Base-by-base conservation (phyloP, 2,329 filamentous ascomycete genomes). In the Nothophoma quercina region DNA sequence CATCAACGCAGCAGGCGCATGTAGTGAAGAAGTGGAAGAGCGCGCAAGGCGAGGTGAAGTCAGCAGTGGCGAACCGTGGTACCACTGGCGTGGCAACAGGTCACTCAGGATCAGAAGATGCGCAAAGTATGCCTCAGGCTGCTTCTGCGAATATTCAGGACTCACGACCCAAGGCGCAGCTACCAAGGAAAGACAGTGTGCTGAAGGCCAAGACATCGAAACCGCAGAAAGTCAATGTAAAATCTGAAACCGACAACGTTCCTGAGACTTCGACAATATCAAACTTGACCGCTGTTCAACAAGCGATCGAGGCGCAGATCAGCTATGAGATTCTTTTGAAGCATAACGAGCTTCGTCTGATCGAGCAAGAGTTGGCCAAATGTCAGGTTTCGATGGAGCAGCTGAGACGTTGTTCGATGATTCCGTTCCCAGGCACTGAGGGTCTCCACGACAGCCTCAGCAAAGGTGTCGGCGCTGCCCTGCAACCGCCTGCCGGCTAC, bases 351-450 rank as follows among this genome's bases (percentile, higher is more conserved):
- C 79, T 98, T 54, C 90, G 93, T 51, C 82, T 96, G 63, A 96
- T 98, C 74, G 91, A 98, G 71, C 92, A 96, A 76, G 95, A 98
- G 78, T 83, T 98, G 60, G 93, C 91, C 60, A 98, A 97, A 79
- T 97, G 93, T 70, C 93, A 98, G 78, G 81, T 93, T 59, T 91
- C 93, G 9, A 82, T 98, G 63, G 95, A 99, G 77, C 95, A 98
- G 77, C 81, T 99, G 58, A 89, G 95, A 64, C 88, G 95, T 55
- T 97, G 93, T 77, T 88, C 95, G 70, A 81, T 98, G 62, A 93
- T 96, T 64, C 93, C 93, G 4, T 98, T 92, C 73, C 93, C 93
- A 25, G 85, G 87, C 59, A 85, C 85, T 58, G 82, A 85, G 58
- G 84, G 85, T 32, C 85, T 86, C 7, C 87, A 88, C 21, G 78